A percentile compares a stretch with the other conserved stretches of the same genome.
phyloP scores from a whole-genome alignment of 331 rosid genomes.

The Telfairia occidentalis region DNA sequence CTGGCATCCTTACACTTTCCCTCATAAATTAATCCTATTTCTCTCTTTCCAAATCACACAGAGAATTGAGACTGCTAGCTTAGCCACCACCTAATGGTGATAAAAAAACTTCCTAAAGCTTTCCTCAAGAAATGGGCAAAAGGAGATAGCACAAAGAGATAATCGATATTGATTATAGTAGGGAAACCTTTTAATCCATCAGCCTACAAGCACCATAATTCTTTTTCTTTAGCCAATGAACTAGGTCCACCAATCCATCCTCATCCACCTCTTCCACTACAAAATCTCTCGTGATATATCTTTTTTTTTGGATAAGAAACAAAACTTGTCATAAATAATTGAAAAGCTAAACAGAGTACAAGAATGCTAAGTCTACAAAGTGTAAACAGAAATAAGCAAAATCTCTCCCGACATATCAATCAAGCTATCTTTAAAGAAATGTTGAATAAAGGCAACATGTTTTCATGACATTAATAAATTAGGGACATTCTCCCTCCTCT shows the following conservation, averaged over 20 bases:
- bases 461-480: neutral
- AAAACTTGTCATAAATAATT: too few relatives aligned
- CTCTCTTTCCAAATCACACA: neutral
- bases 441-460: neutral
- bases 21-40: neutral
- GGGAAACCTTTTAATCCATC: neutral
- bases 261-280: neutral
- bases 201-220: neutral
- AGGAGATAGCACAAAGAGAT: neutral
- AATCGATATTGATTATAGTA: neutral
- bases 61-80: neutral
- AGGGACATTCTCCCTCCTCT: neutral
- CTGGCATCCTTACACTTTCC: neutral
- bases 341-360: too few relatives aligned
- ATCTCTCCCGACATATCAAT: neutral
- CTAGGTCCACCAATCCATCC: neutral
- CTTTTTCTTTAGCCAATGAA: neutral
- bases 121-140: neutral
- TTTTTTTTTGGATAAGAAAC: too few relatives aligned
- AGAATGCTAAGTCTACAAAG: too few relatives aligned
- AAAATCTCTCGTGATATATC: too few relatives aligned
- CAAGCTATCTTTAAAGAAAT: neutral
- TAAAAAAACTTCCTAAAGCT: neutral
- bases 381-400: too few relatives aligned
- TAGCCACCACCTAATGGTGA: neutral